Percentiles rank a stretch among this genome's conserved stretches.
Evolutionary conservation across 2,329 filamentous ascomycete species (phyloP).

Genomic region (Penicillium fuscoglaucum): DNA sequence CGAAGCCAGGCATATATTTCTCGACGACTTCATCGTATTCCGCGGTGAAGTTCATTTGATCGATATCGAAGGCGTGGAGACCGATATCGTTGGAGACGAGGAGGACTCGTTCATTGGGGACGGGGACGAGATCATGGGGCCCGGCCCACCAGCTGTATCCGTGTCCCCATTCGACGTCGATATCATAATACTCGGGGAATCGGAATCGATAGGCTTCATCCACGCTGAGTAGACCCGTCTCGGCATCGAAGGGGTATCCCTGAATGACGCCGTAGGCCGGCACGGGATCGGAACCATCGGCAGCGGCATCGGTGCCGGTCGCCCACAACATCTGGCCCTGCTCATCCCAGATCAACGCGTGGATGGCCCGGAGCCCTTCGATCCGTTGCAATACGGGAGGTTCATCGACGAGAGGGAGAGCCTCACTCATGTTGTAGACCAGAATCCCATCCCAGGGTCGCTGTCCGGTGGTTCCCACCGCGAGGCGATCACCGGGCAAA

Average conservation of each 20-base stretch:
- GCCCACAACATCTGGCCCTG: conserved; percentile 27
- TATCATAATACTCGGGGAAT: conserved; percentile 15
- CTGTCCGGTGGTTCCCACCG: conserved; percentile 26
- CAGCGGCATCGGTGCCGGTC: conserved; percentile 24
- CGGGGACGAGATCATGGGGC: conserved; percentile 27
- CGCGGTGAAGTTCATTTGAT: conserved; percentile 15
- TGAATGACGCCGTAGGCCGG: conserved; percentile 23
- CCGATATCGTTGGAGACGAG: conserved; percentile 26
- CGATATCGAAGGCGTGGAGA: conserved; percentile 24
- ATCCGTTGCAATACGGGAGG: conserved; percentile 26
- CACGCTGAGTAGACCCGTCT: conserved; percentile 18
- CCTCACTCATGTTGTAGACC: conserved; percentile 24
- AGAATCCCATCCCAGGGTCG: conserved; percentile 27
- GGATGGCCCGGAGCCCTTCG: conserved; percentile 27
- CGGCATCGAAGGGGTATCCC: conserved; percentile 24
- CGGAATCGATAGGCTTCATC: conserved; percentile 18
- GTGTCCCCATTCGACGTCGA: conserved; percentile 26
- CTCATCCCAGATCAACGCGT: conserved; percentile 31
- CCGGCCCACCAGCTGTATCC: conserved; percentile 28
- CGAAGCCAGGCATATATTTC: conserved; percentile 27
- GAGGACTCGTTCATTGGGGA: conserved; percentile 27
- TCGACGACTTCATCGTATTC: conserved; percentile 18
- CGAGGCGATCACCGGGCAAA: conserved; percentile 22
- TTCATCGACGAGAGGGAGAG: conserved; percentile 20
- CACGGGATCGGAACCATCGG: conserved; percentile 25